Base-by-base conservation (phyloP, 345 rosid species). In the Hypericum perforatum region DNA sequence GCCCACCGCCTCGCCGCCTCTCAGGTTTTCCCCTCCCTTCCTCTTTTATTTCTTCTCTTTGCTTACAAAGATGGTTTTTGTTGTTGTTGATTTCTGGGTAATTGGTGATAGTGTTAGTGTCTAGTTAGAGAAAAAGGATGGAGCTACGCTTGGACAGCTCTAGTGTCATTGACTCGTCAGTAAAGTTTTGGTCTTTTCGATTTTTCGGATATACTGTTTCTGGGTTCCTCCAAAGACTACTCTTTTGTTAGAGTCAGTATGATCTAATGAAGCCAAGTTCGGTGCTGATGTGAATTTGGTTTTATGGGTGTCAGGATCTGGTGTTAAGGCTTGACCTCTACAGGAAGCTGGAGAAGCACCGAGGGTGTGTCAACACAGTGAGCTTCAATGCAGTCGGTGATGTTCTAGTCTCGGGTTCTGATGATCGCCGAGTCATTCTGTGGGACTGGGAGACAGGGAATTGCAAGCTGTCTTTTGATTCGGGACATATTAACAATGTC, bases 371-470 rank as follows among this genome's bases (percentile, higher is more conserved):
- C 53, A 88, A 88, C 74, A 77, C 96, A 0, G 73, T 83, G 41
- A 78, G 80, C 67, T 88, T 88, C 73, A 88, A 74, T 63, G 54
- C 69, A 0, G 61, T 55, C 52, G 95, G 96, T 12, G 81, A 77
- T 45, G 59, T 82, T 45, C 52, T 92, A 42, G 68, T 83, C 36
- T 85, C 98, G 0, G 97, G 97, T 11, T 88, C 98, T 15, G 98
- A 92, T 70, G 97, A 92, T 72, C 66, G 61, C 45, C 74, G 66
- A 41, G 72, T 84, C 37, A 51, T 81, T 52, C 74, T 92, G 11
- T 88, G 97, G 98, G 81, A 85, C 40, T 88, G 96, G 98, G 68
- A 82, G 62, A 69, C 75, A 46, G 95, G 90, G 11, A 57, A 53
- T 0, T 63, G 64, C 45, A 85, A 92, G 59, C 78, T 85, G 29